Conservation (phyloP, 164 flowering plant genomes). For the Magnolia changhungtana region DNA sequence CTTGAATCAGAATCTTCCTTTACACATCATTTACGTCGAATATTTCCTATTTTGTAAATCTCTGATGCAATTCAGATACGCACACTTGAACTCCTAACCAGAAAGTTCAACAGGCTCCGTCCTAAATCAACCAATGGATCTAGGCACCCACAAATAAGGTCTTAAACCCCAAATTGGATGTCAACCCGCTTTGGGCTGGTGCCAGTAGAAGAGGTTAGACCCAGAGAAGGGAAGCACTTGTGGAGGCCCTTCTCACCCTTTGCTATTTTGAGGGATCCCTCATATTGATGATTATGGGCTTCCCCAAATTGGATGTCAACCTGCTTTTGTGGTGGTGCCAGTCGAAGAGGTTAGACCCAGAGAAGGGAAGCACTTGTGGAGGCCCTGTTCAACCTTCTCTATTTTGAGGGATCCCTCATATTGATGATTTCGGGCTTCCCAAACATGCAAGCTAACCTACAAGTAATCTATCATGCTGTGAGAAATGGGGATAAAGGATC, state of each 20-base stretch:
- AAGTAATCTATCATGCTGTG: too few relatives aligned
- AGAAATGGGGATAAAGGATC: too few relatives aligned
- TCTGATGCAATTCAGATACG: background rate
- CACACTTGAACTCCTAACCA: background rate
- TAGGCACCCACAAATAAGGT: too few relatives aligned
- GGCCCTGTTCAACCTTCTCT: slow-evolving; percentile 9
- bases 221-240: slow-evolving; percentile 7
- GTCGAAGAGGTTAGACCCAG: background rate
- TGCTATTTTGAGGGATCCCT: slow-evolving; percentile 10
- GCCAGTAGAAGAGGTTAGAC: background rate
- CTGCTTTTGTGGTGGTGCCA: too few relatives aligned
- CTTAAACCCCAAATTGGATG: too few relatives aligned
- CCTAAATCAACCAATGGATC: too few relatives aligned
- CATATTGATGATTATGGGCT: background rate
- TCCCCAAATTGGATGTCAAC: background rate
- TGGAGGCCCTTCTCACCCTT: slow-evolving; percentile 7
- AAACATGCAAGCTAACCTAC: background rate
- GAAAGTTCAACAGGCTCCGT: too few relatives aligned
- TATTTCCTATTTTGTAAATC: background rate
- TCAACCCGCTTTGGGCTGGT: too few relatives aligned
- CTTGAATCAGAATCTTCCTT: too few relatives aligned
- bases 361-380: slow-evolving; percentile 11
- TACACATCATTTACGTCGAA: background rate
- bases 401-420: slow-evolving; percentile 10
- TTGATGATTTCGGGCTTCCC: background rate